phyloP scores from a whole-genome alignment of 2,329 filamentous ascomycete species.

The Venturia effusa region DNA sequence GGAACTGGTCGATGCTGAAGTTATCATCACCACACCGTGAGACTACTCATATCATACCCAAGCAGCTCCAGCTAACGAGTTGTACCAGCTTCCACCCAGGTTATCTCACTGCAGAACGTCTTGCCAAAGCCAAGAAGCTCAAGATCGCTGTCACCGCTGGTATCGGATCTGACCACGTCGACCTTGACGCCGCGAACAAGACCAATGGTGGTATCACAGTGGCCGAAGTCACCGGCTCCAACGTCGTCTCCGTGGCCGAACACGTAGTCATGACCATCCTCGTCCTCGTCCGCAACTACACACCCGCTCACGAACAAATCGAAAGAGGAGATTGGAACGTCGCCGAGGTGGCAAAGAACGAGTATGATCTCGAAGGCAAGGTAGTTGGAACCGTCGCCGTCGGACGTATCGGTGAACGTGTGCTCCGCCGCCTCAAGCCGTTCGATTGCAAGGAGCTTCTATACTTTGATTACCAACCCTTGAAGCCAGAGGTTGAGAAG shows the following conservation, averaged over 20 bases:
- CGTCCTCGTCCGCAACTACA: constrained; percentile 91
- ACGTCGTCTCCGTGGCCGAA: constrained; percentile 97
- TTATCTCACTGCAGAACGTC: constrained; percentile 91
- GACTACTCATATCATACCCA: constrained; percentile 16
- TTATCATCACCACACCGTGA: constrained; percentile 98
- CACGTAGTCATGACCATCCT: constrained; percentile 99
- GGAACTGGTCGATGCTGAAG: constrained; percentile 90
- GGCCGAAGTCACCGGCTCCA: constrained; percentile 94
- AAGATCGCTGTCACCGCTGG: constrained; percentile 95
- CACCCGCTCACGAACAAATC: constrained; percentile 92
- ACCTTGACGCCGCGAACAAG: constrained; percentile 93
- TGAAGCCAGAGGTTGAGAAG: constrained; percentile 73
- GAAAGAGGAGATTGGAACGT: constrained; percentile 87
- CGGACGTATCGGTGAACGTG: constrained; percentile 95
- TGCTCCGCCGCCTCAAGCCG: constrained; percentile 86
- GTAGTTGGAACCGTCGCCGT: constrained; percentile 96
- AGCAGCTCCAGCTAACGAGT: not conserved
- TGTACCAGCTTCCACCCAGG: constrained; percentile 83
- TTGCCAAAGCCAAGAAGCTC: constrained; percentile 97
- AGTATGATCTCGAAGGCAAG: constrained; percentile 96
- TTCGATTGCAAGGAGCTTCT: constrained; percentile 99
- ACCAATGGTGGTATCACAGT: constrained; percentile 97
- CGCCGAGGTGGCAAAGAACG: constrained; percentile 91
- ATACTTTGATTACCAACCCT: constrained; percentile 98
- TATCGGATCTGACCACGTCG: constrained; percentile 97